These are phyloP conservation scores for carrot (Daucus carota) DNA, from an alignment of 129 eudicot genomes.

Conservation along the genomic window DNA sequence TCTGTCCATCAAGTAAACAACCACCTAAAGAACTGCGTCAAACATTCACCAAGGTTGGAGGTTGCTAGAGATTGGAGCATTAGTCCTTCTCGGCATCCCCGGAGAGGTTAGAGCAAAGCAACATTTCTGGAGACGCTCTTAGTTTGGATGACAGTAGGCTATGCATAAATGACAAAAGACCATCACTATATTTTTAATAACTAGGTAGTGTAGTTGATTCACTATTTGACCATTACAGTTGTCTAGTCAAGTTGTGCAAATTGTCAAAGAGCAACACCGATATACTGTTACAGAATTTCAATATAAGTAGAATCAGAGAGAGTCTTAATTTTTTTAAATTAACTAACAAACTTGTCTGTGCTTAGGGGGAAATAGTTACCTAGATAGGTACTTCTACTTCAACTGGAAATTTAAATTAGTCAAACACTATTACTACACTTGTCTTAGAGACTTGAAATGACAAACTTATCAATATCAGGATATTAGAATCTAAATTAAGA, in stretches of 20 bases:
- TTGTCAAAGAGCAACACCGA: background rate
- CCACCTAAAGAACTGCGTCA: constrained; percentile 10
- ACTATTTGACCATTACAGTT: background rate
- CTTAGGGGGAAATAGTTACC: background rate
- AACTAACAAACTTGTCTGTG: background rate
- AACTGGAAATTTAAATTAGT: background rate
- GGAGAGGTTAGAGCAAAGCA: constrained; percentile 38
- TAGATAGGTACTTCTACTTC: background rate
- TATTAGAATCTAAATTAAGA: background rate
- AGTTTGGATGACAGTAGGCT: constrained; percentile 1
- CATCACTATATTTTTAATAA: background rate
- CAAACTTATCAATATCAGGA: background rate
- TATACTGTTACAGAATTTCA: background rate
- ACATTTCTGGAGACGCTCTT: constrained; percentile 9
- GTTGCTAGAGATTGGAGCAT: constrained; percentile 29
- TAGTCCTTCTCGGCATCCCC: constrained; percentile 39
- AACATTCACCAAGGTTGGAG: constrained; percentile 36
- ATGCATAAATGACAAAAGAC: background rate
- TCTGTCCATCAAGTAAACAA: constrained; percentile 11
- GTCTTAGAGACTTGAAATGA: background rate
- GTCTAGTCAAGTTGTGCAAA: background rate
- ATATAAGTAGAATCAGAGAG: too few species aligned
- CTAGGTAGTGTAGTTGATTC: background rate
- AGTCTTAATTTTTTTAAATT: background rate
- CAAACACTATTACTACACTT: background rate